Base-by-base conservation (phyloP, 2,329 filamentous ascomycete species). In the Scytalidium sp. region DNA sequence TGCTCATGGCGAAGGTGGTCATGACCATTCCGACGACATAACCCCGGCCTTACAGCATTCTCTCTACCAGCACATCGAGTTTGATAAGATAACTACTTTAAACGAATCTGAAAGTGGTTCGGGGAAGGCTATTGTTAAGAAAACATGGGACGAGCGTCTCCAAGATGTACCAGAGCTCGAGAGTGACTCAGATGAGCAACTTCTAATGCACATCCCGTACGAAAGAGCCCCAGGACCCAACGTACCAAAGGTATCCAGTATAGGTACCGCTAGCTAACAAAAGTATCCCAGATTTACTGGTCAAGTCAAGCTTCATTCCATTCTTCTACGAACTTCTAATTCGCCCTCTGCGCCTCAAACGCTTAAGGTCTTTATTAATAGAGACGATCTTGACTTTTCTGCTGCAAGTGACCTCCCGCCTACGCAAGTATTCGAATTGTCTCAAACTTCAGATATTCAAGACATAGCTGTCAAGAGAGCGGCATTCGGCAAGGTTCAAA, bases 21-120 rank as follows among this genome's bases (percentile, higher is more conserved):
- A 97, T 68, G 91, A 96, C 69, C 93, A 97, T 72, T 86, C 82
- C 43, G 89, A 97, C 73, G 93, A 97, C 74, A 83, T 96, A 61
- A 92, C 89, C 2, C 94, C 94, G 1, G 93, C 92, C 1, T 77
- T 97, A 15, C 93, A 97, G 70, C 87, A 85, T 61, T 90, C 91
- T 40, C 84, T 99, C 29, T 97, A 97, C 74, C 84, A 89, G 56
- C 88, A 96, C 67, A 91, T 99, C 69, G 83, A 92, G 67, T 97
- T 97, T 71, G 86, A 90, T 70, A 80, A 84, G 22, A 84, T 99
- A 55, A 82, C 76, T 32, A 94, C 93, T 0, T 73, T 97, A 48
- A 99, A 99, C 68, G 94, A 97, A 71, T 76, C 83, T 10, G 67
- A 71, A 13, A 72, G 83, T 7, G 81, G 84, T 51, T 80, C 84